A percentile compares a stretch with the other conserved stretches of the same genome.
Conservation (phyloP, 2,329 filamentous ascomycete genomes). For the Aspergillus brasiliensis region DNA sequence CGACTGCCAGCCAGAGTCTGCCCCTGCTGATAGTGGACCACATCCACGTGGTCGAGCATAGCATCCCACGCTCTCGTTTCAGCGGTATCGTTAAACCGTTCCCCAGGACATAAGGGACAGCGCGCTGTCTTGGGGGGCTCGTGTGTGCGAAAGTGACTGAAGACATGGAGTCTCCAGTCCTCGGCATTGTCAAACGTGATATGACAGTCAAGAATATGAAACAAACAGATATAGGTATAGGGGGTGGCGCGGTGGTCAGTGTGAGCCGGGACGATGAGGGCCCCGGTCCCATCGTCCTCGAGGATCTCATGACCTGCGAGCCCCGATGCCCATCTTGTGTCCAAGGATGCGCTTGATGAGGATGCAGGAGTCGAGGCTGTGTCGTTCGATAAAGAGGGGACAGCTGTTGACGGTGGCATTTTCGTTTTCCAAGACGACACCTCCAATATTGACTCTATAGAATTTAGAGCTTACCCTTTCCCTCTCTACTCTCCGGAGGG, state of each 20-base stretch:
- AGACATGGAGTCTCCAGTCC: slow-evolving; percentile 48
- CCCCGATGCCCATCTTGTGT: slow-evolving; percentile 29
- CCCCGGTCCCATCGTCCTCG: slow-evolving; percentile 32
- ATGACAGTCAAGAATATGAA: slow-evolving; percentile 48
- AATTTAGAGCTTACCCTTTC: too few species aligned
- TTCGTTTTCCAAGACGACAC: background rate
- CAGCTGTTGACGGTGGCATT: slow-evolving; percentile 21
- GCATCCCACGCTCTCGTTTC: slow-evolving; percentile 42
- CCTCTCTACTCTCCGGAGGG: background rate
- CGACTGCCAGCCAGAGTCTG: slow-evolving; percentile 44
- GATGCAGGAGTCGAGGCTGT: slow-evolving; percentile 30
- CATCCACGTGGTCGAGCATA: slow-evolving; percentile 47
- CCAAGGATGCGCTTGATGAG: slow-evolving; percentile 33
- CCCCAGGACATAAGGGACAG: slow-evolving; percentile 46
- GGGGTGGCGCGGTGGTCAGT: slow-evolving; percentile 12
- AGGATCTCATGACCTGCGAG: slow-evolving; percentile 28
- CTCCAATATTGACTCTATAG: background rate
- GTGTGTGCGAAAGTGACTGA: slow-evolving; percentile 48
- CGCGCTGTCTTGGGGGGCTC: slow-evolving; percentile 42
- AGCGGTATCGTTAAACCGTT: slow-evolving; percentile 24
- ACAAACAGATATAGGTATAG: slow-evolving; percentile 42
- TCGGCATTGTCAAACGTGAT: slow-evolving; percentile 41
- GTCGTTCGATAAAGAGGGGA: slow-evolving; percentile 37
- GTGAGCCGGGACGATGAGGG: slow-evolving; percentile 30
- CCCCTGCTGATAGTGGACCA: slow-evolving; percentile 44